Evolutionary conservation across 139 green algal species (phyloP), one percentile per base, ranked within the genome.

Genomic region (Chlorella ohadii): DNA sequence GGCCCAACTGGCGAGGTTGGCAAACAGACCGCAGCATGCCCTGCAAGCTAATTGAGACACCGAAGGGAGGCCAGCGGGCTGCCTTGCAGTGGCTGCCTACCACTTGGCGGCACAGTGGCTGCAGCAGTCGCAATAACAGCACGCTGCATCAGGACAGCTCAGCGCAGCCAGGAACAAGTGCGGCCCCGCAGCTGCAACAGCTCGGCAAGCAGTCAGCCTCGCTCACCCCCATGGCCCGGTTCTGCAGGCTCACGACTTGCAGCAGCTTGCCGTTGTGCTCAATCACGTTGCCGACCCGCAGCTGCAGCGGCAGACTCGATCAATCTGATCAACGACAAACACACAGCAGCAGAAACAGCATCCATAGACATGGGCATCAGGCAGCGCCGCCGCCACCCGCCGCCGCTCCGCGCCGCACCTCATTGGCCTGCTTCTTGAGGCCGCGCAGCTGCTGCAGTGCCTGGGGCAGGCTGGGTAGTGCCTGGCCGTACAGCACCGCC

Each of bases 181-280:
- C 63, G 38, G 22, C 22, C 44, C 9, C 7, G 44, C 44, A 51
- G 9, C 44, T 51, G 44, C 44, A 51, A 9, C 44, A 51, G 44
- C 44, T 9, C 44, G 9, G 44, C 44, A 16, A 9, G 7, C 44
- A 9, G 44, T 9, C 6, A 47, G 51, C 51, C 12, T 13, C 2
- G 39, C 75, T 70, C 36, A 82, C 76, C 36, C 78, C 78, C 78
- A 83, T 83, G 28, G 78, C 78, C n/a, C 63, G 22, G 36, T 85
- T 76, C 36, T 87, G 65, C 33, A 82, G 64, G 38, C 87, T 90
- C 4, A 87, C 59, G 4, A 92, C 78, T 39, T 90, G 84, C 67
- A 92, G 39, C 59, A 92, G 83, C 36, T 65, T 73, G 25, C 87
- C 89, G 27, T 92, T 85, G 34, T 88, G 23, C 36, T 91, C 88